Evolutionary conservation across 73 alveolate genomes (phyloP).

Genomic region (Tetrahymena thermophila): DNA sequence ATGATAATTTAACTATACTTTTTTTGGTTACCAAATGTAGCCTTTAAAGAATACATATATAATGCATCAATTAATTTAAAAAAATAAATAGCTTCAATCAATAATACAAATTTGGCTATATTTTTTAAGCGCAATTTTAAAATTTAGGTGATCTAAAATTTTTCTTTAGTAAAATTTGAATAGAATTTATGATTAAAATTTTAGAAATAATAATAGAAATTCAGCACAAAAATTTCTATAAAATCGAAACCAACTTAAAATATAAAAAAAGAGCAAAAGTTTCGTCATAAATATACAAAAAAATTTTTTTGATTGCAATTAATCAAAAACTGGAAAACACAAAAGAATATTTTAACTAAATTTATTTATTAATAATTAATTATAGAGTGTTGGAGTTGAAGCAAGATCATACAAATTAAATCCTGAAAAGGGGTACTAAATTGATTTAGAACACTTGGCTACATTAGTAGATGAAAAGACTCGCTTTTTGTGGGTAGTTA

Average conservation of each 20-base stretch:
- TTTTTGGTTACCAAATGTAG: no score
- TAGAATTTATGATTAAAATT: no score
- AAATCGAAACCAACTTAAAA: no score
- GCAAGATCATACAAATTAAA: conserved; percentile 58
- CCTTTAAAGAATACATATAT: no score
- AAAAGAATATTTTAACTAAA: not conserved
- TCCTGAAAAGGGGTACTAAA: conserved; percentile 69
- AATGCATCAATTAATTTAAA: no score
- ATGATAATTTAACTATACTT: no score
- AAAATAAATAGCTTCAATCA: not conserved
- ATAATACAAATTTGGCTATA: not conserved
- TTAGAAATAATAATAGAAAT: no score
- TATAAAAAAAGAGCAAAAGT: not conserved
- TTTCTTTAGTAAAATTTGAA: no score
- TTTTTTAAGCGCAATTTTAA: no score
- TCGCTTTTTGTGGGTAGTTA: conserved; percentile 52
- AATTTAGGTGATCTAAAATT: not conserved
- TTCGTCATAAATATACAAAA: not conserved
- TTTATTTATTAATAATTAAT: not conserved
- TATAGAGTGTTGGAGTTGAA: conserved; percentile 21
- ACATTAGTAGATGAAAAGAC: conserved; percentile 56
- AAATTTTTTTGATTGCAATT: no score
- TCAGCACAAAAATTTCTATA: no score
- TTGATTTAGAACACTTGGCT: conserved; percentile 53
- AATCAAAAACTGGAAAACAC: not conserved